Conservation (phyloP, 352 stramenopile species). For the Pythium dissotocum region DNA sequence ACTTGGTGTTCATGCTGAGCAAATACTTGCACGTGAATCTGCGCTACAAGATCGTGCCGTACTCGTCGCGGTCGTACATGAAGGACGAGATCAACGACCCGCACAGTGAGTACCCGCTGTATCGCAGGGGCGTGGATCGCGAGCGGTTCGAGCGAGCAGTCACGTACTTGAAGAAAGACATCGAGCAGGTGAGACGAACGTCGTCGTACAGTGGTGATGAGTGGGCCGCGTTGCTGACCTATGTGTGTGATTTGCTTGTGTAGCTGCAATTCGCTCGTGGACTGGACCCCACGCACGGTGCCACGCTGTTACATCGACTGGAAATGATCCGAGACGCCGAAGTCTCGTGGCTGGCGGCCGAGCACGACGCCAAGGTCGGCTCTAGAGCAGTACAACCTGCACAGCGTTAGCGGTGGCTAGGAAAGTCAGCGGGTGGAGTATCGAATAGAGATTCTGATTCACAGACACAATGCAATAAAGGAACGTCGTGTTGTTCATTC, state of each 20-base stretch:
- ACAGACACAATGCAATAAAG: not conserved
- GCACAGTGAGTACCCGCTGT: constrained; percentile 79
- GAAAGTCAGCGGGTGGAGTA: not conserved
- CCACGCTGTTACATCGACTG: constrained; percentile 60
- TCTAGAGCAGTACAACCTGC: not conserved
- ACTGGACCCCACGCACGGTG: constrained; percentile 65
- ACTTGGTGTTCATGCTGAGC: constrained; percentile 88
- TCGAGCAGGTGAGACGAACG: constrained; percentile 63
- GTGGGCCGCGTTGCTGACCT: not conserved
- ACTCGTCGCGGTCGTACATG: constrained; percentile 78
- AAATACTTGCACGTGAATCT: constrained; percentile 88
- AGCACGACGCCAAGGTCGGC: constrained; percentile 48
- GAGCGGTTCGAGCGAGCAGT: constrained; percentile 81
- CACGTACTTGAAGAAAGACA: constrained; percentile 73
- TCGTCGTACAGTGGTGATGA: not conserved
- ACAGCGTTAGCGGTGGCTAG: constrained; percentile 3
- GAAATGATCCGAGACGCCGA: constrained; percentile 73
- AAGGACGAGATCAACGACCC: constrained; percentile 88
- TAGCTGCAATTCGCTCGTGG: constrained; percentile 79
- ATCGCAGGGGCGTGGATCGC: constrained; percentile 74
- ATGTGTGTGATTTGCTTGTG: constrained; percentile 9
- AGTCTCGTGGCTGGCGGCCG: constrained; percentile 60
- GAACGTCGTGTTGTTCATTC: not conserved
- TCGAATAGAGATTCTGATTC: constrained; percentile 6
- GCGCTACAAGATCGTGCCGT: constrained; percentile 77